phyloP scores from a whole-genome alignment of 192 early-diverging fungal genomes.

The Umbelopsis ramanniana region DNA sequence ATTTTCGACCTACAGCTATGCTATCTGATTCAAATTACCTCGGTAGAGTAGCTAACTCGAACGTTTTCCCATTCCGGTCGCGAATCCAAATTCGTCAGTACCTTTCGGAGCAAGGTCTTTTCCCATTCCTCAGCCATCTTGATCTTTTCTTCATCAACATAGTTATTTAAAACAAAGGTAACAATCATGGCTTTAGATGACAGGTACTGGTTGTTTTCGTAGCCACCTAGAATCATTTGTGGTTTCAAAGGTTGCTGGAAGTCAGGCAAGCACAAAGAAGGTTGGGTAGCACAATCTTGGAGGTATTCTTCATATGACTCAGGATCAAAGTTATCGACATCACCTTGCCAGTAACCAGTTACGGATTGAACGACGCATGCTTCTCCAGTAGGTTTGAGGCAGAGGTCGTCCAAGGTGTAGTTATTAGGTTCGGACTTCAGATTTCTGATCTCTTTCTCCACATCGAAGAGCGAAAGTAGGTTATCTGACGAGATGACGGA shows the following conservation, averaged over 20 bases:
- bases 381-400: conserved; percentile 62
- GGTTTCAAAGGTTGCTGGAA: conserved; percentile 68
- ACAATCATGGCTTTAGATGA: conserved; percentile 59
- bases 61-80: conserved; percentile 41
- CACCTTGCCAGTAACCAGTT: conserved; percentile 66
- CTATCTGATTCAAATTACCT: conserved; percentile 33
- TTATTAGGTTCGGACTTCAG: conserved; percentile 43
- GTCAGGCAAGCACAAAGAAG: conserved; percentile 59
- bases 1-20: not conserved
- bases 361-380: conserved; percentile 66
- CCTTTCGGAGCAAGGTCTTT: conserved; percentile 38
- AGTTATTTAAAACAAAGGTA: conserved; percentile 64
- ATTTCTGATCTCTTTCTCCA: conserved; percentile 51
- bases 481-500: conserved; percentile 48
- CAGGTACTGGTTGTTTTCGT: conserved; percentile 41
- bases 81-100: conserved; percentile 33
- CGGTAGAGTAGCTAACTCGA: conserved; percentile 61
- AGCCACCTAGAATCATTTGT: conserved; percentile 61
- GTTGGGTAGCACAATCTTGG: conserved; percentile 47
- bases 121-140: conserved; percentile 63
- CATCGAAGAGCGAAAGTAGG: conserved; percentile 51
- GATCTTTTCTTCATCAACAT: conserved; percentile 40
- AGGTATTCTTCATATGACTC: conserved; percentile 51
- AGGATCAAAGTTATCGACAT: conserved; percentile 48
- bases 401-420: conserved; percentile 56